Base-by-base conservation (phyloP, 305 asterid genomes). In the Rubia peregrina region DNA sequence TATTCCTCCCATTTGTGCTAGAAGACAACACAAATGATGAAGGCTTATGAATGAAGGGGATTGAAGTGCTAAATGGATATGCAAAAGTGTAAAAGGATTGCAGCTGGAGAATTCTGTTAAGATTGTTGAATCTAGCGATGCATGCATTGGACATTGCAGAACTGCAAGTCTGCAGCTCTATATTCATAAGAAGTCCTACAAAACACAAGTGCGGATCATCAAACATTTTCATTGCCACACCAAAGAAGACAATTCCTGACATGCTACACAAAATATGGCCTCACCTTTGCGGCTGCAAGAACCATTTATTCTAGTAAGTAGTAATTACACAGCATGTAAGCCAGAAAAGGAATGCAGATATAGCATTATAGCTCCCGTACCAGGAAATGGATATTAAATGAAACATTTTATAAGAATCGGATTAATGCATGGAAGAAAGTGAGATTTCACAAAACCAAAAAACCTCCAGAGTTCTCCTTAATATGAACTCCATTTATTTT, bases 61-160 rank as follows among this genome's bases (percentile, higher is more conserved):
- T 9, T 17, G 14, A 43, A 36, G 12, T 68, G 62, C 72, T 68
- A 19, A n/a, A 5, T 8, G 63, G 56, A 49, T 61, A 49, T 53
- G 46, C 69, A 55, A 65, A 1, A 22, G 69, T 10, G 16, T 10
- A 64, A 46, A 12, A 64, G 48, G 67, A 61, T 17, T 51, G 59
- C 59, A 17, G 24, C 59, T 51, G 59, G 59, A 51, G 6, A 5
- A 17, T 51, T 51, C 59, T 84, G 60, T 79, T 87, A 60, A 89
- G 79, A 78, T 76, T 74, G 61, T 81, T 40, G 82, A 88, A 80
- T 84, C 89, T 86, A 53, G 87, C 73, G 70, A 86, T 78, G 76
- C 91, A 83, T 66, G 88, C 85, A 69, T 85, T 87, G 74, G 87
- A 76, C 96, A 90, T 91, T 41, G 76, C 70, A 75, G 55, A 33